Evolutionary conservation across 2,329 filamentous ascomycete species (phyloP), one percentile per base, ranked within the genome.

Genomic region (Alternaria triticina): DNA sequence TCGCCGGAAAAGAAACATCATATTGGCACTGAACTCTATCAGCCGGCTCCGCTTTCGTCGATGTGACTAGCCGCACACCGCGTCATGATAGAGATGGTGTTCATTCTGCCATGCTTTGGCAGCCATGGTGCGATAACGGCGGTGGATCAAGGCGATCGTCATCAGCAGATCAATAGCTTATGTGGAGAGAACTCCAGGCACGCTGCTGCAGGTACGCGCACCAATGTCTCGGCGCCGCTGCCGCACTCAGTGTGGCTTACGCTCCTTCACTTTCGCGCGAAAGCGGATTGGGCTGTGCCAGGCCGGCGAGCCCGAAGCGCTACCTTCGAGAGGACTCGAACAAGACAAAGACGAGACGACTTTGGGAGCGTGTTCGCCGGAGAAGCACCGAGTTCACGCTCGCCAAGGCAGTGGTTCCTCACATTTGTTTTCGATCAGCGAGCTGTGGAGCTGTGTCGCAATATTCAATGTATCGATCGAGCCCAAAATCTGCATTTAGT

Each of bases 201-300:
- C 68, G 64, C 69, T 70, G 70, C 64, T 75, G 76, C 75, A 79
- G 75, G 76, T 76, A 77, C 76, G 72, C 71, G 72, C 64, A 67
- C 59, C 60, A 57, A 62, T 57, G 55, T 69, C 63, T 69, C 63
- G 40, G 27, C 59, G 57, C 51, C 57, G 54, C 59, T 67, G 23
- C 44, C 40, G 51, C 49, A 36, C 55, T 54, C 46, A 22, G 57
- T 69, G 74, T 75, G 73, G 74, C 70, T 74, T 72, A 62, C 68
- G 58, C 56, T 57, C 43, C 57, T 59, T 66, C 65, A 57, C 57
- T 40, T 22, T 36, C 30, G 52, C 40, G 22, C 51, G 58, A 61
- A 69, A 70, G 68, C 71, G 61, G 71, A 62, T 44, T 66, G 57
- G 66, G 51, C 62, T 57, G 66, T 71, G 74, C 75, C 74, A 77